Conservation (phyloP, 345 rosid genomes). For the Euphorbia lathyris region DNA sequence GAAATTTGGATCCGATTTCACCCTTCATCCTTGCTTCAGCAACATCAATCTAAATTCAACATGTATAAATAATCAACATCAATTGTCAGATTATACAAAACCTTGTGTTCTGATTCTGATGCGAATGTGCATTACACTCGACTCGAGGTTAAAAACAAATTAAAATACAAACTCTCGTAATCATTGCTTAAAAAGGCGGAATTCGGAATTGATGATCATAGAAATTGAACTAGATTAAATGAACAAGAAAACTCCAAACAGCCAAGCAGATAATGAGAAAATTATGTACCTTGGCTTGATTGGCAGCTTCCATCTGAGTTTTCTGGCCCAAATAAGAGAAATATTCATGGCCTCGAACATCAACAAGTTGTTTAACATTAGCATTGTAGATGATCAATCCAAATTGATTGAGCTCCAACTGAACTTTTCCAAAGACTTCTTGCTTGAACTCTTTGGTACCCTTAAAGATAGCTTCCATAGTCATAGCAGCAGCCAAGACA, state of each 20-base stretch:
- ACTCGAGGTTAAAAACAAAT: no score
- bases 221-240: no score
- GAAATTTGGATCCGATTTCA: conserved; percentile 14
- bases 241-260: background rate
- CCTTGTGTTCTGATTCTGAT: no score
- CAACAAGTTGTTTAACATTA: conserved; percentile 24
- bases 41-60: conserved; percentile 22
- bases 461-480: conserved; percentile 19
- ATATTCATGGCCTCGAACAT: conserved; percentile 22
- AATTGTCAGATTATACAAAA: no score
- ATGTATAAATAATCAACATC: no score
- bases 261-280: no score
- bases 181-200: no score
- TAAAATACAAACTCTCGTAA: no score
- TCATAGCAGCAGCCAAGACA: conserved; percentile 24
- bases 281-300: conserved; percentile 11
- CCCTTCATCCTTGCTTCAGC: conserved; percentile 21
- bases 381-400: conserved; percentile 21
- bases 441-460: conserved; percentile 21
- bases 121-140: no score
- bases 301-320: conserved; percentile 23
- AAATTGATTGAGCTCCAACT: conserved; percentile 19
- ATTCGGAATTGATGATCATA: no score
- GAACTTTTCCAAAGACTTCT: conserved; percentile 23
- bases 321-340: conserved; percentile 24